phyloP scores from a whole-genome alignment of 83 land plant species.

The Picea abies region DNA sequence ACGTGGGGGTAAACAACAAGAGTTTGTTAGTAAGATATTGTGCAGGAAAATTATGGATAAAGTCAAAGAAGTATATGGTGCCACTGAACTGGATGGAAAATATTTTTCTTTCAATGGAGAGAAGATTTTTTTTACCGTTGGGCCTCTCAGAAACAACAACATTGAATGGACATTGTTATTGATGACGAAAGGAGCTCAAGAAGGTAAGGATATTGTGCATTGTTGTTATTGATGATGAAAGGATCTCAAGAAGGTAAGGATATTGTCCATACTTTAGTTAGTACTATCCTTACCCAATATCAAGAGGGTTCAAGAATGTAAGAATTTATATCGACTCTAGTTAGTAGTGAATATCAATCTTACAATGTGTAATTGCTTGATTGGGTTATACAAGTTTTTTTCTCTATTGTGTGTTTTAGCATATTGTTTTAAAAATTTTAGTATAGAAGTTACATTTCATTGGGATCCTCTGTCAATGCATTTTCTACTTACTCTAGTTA shows the following conservation, averaged over 20 bases:
- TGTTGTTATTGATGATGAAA: conserved; percentile 50
- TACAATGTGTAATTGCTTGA: too few relatives aligned
- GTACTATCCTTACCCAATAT: too few relatives aligned
- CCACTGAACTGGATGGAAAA: conserved; percentile 40
- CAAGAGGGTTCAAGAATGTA: too few relatives aligned
- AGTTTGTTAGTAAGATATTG: conserved; percentile 45
- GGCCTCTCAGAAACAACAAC: conserved; percentile 39
- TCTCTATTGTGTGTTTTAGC: too few relatives aligned
- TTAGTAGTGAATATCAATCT: too few relatives aligned
- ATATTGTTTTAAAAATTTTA: too few relatives aligned
- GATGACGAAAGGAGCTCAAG: conserved; percentile 27
- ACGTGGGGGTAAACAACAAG: conserved; percentile 15
- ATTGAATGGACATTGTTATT: conserved; percentile 50
- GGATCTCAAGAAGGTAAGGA: not conserved
- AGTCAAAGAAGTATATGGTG: conserved; percentile 43
- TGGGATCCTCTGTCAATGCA: too few relatives aligned
- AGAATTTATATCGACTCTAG: too few relatives aligned
- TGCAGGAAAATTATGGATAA: conserved; percentile 55
- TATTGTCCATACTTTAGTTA: not conserved
- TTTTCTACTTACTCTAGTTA: too few relatives aligned
- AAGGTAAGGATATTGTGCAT: not conserved
- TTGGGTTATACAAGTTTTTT: too few relatives aligned
- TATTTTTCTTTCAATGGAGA: conserved; percentile 77
- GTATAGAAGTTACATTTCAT: not conserved
- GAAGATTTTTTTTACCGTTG: conserved; percentile 54